A percentile compares a stretch with the other conserved stretches of the same genome.
Conservation (phyloP, 805 yeast genomes). For the Ogataea zsoltii region DNA sequence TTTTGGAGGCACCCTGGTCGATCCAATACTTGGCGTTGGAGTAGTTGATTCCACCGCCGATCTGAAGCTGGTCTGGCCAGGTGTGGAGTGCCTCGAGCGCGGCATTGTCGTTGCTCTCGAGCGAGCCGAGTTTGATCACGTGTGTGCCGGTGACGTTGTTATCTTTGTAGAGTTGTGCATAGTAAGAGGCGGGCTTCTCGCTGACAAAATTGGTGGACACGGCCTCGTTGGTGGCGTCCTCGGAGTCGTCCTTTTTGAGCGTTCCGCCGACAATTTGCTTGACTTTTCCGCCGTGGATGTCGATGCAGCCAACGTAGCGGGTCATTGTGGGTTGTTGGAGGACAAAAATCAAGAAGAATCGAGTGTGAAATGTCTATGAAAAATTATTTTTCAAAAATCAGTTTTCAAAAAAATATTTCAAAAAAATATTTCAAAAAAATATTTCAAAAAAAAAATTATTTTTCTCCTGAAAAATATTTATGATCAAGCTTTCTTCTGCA, state of each 20-base stretch:
- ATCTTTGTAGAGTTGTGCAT: conserved; percentile 65
- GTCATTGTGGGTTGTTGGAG: conserved; percentile 54
- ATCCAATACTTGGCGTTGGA: conserved; percentile 80
- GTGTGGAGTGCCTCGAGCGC: conserved; percentile 72
- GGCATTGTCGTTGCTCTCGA: conserved; percentile 74
- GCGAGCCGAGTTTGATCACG: conserved; percentile 86
- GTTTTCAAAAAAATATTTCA: neutral
- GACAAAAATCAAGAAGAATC: neutral
- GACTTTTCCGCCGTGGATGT: conserved; percentile 91
- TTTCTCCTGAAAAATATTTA: neutral
- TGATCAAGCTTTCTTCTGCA: neutral
- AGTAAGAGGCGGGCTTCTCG: conserved; percentile 68
- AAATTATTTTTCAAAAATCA: no score
- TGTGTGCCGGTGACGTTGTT: conserved; percentile 75
- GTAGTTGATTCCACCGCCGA: conserved; percentile 90
- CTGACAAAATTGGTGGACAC: conserved; percentile 79
- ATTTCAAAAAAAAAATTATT: neutral
- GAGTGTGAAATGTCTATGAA: neutral
- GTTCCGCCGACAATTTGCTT: conserved; percentile 98
- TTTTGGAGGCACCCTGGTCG: conserved; percentile 75
- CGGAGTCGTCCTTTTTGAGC: conserved; percentile 55
- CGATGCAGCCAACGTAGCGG: conserved; percentile 89
- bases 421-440: conserved; percentile 2
- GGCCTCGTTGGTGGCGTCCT: conserved; percentile 35
- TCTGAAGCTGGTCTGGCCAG: conserved; percentile 76